Conservation (phyloP, 257 asterid species). For the Solanum chmielewskii region DNA sequence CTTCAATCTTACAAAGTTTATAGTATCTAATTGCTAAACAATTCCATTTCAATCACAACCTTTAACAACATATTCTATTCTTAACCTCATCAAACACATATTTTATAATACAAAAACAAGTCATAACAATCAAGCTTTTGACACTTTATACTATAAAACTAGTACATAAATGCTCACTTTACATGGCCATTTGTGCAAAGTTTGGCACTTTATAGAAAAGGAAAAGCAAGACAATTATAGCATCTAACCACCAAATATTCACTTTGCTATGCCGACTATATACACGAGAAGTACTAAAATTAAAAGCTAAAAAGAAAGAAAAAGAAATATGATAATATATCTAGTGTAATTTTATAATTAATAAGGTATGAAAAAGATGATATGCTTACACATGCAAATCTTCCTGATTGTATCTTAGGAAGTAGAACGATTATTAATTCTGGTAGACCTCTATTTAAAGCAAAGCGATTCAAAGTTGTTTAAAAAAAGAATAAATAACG, state of each 20-base stretch:
- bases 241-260: not conserved
- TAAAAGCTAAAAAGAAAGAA: not conserved
- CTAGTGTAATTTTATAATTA: not conserved
- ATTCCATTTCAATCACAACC: not conserved
- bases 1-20: not conserved
- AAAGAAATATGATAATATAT: not conserved
- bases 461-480: not conserved
- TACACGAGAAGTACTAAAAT: not conserved
- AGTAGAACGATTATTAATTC: not conserved
- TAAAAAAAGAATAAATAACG: not conserved
- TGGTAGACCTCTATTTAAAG: not conserved
- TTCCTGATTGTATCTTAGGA: not conserved
- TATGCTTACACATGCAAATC: not conserved
- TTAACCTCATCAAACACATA: not conserved
- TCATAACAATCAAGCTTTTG: not conserved
- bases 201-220: not conserved
- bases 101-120: not conserved
- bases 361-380: rapidly evolving
- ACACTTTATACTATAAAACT: not conserved
- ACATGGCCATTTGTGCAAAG: not conserved
- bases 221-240: not conserved
- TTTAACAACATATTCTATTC: not conserved
- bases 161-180: not conserved
- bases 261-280: not conserved
- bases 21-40: not conserved